Conservation (phyloP, 345 rosid genomes). For the Angophora floribunda region DNA sequence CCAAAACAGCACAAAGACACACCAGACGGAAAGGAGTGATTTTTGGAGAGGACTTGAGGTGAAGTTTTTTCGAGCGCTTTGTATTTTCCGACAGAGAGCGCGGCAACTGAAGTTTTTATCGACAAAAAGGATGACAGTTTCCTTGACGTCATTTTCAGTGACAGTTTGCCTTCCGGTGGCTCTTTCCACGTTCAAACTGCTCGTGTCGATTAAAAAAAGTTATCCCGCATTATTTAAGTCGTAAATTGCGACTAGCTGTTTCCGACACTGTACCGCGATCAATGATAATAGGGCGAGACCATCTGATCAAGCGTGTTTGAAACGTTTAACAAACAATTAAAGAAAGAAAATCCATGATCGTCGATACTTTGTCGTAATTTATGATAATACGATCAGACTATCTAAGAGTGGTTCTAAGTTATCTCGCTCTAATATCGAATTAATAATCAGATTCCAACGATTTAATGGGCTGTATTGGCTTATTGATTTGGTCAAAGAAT, state of each 20-base stretch:
- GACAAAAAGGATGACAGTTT: neutral
- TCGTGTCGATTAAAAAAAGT: neutral
- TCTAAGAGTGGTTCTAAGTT: neutral
- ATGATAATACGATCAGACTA: accelerated
- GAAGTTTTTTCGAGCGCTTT: neutral
- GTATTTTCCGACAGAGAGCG: neutral
- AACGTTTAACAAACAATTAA: neutral
- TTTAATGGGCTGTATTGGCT: neutral
- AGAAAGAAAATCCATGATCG: neutral
- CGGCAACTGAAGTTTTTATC: neutral
- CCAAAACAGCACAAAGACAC: neutral
- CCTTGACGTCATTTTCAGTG: neutral
- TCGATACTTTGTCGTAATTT: too few relatives aligned
- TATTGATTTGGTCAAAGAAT: too few relatives aligned
- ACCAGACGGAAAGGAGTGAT: neutral
- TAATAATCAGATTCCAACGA: neutral
- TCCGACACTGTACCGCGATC: neutral
- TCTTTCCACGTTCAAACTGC: neutral
- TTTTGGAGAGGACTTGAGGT: neutral
- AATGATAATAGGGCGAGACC: neutral
- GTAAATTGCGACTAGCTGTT: neutral
- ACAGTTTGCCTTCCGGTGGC: neutral
- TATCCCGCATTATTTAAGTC: neutral
- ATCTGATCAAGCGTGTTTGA: neutral
- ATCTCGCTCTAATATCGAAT: neutral